Base-by-base conservation (phyloP, 768 basidiomycete species). In the Trametes meyenii region DNA sequence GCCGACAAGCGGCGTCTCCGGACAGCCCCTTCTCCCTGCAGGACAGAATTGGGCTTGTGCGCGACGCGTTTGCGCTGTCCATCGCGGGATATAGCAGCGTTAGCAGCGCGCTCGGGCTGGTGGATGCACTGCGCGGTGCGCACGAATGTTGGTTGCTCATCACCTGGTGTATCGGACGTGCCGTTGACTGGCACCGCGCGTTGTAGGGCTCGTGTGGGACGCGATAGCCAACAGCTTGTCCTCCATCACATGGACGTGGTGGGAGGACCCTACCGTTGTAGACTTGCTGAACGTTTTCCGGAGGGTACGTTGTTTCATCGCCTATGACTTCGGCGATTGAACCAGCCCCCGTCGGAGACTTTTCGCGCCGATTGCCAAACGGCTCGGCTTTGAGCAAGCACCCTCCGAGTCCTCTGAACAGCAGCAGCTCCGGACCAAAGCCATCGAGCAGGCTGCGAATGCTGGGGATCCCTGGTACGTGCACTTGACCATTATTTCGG, bases 41-140 rank as follows among this genome's bases (percentile, higher is more conserved):
- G 59, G 96, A 99, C 71, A 85, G 93, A 21, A 88, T 98, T 67
- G 96, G 96, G 16, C 79, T 99, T 29, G 85, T 96, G 19, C 83
- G 88, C 50, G 97, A 98, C 68, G 81, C 88, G 0, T 80, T 90
- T 69, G 88, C 88, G 1, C 82, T 98, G 29, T 84, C 92, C 50
- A 85, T 87, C 69, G 90, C 94, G 19, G 95, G 95, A 3, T 83
- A 91, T 67, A 78, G 86, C 50, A 81, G 86, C 60, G 81, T 93
- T 36, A 93, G 92, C 67, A 87, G 86, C 62, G 85, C 88, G 1
- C 79, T 99, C 66, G 85, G 83, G 23, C 79, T 98, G 46, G 78
- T 94, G 46, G 78, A 88, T 51, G 80, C 82, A 45, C 77, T 96
- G 66, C 82, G 81, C 65, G 76, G 81, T 45, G 96, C 97, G 77